Percentiles rank a stretch among this genome's conserved stretches.
phyloP scores from a whole-genome alignment of 2,329 filamentous ascomycete species.

The Exophiala viscosa region DNA sequence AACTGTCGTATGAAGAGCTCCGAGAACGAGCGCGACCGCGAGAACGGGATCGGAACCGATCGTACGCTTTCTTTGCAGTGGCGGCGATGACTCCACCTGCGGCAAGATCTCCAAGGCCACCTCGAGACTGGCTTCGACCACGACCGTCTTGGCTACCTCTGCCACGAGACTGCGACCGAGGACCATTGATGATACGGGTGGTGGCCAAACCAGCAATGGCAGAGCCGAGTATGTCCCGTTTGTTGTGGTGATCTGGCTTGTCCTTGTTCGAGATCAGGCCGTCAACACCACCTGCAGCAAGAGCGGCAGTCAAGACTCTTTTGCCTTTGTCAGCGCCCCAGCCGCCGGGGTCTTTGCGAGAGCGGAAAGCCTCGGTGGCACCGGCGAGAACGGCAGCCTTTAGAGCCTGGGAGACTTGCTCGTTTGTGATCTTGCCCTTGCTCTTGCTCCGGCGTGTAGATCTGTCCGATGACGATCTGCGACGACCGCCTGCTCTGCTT shows the following conservation, averaged over 20 bases:
- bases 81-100: conserved; percentile 45
- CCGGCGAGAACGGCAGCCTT: conserved; percentile 88
- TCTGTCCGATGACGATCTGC: conserved; percentile 47
- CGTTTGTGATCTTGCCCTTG: conserved; percentile 35
- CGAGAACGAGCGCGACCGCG: conserved; percentile 39
- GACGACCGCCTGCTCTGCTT: conserved; percentile 32
- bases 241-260: conserved; percentile 67
- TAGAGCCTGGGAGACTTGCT: conserved; percentile 77
- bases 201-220: conserved; percentile 84
- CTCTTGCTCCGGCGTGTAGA: conserved; percentile 53
- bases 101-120: conserved; percentile 41
- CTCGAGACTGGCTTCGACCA: conserved; percentile 42
- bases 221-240: conserved; percentile 78
- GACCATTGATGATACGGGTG: conserved; percentile 80
- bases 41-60: conserved; percentile 43
- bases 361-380: conserved; percentile 86
- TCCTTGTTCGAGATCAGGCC: conserved; percentile 57
- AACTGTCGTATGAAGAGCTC: conserved; percentile 52
- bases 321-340: conserved; percentile 92
- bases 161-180: conserved; percentile 61
- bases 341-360: conserved; percentile 79
- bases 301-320: conserved; percentile 81
- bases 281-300: conserved; percentile 82
- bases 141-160: conserved; percentile 29
- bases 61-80: conserved; percentile 46